Conservation (phyloP, 2,329 filamentous ascomycete genomes). For the Madurella mycetomatis region DNA sequence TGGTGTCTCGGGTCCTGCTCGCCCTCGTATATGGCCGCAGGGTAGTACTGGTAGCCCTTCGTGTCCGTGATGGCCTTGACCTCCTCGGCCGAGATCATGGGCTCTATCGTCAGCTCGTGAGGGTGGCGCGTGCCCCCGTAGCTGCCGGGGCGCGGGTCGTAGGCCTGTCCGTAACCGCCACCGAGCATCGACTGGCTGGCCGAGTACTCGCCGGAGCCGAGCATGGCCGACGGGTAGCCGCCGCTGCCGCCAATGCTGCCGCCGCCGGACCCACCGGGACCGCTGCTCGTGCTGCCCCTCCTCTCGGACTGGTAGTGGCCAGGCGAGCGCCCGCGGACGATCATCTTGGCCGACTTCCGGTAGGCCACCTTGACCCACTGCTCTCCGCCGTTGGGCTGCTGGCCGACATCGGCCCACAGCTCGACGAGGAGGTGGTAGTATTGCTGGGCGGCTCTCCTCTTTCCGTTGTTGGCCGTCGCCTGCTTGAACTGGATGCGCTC, state of each 20-base stretch:
- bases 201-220: constrained; percentile 31
- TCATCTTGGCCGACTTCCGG: constrained; percentile 72
- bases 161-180: constrained; percentile 34
- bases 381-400: constrained; percentile 37
- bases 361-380: constrained; percentile 68
- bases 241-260: constrained; percentile 47
- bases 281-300: constrained; percentile 64
- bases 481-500: constrained; percentile 94
- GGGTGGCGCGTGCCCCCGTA: constrained; percentile 44
- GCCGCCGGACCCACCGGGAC: constrained; percentile 60
- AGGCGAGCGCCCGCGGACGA: constrained; percentile 79
- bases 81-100: constrained; percentile 49
- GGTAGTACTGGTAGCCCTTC: constrained; percentile 55
- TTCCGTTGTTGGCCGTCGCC: constrained; percentile 90
- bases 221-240: constrained; percentile 33
- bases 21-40: constrained; percentile 46
- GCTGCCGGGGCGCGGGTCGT: constrained; percentile 37
- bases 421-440: constrained; percentile 91
- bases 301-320: constrained; percentile 73
- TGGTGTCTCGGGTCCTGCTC: constrained; percentile 39
- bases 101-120: constrained; percentile 48
- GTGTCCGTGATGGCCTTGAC: constrained; percentile 45
- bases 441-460: constrained; percentile 82
- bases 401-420: constrained; percentile 65
- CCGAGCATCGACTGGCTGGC: constrained; percentile 38